phyloP scores from a whole-genome alignment of 2,329 filamentous ascomycete species.

The Magnaporthiopsis poae region DNA sequence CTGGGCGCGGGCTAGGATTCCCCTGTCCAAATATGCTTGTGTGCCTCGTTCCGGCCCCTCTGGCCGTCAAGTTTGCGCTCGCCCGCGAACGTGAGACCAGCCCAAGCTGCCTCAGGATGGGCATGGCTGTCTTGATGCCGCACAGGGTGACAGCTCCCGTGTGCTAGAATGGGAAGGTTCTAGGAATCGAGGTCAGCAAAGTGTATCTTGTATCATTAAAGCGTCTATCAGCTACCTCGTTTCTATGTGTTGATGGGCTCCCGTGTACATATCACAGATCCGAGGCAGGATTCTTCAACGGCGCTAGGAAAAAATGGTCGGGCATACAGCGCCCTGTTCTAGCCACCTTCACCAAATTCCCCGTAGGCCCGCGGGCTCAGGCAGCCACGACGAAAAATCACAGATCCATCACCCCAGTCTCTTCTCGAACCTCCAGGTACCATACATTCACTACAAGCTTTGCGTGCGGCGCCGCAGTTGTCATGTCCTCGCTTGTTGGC shows the following conservation, averaged over 20 bases:
- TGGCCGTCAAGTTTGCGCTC: neutral
- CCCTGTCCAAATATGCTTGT: neutral
- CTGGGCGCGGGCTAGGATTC: neutral
- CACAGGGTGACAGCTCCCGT: neutral
- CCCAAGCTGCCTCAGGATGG: slow-evolving; percentile 1
- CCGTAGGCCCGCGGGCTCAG: neutral
- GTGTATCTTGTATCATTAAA: neutral
- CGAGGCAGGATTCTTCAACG: no score
- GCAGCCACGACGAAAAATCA: no score
- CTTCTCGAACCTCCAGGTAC: neutral
- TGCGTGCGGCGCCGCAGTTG: neutral
- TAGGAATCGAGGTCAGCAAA: neutral
- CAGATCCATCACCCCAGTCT: neutral
- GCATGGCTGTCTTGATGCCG: neutral
- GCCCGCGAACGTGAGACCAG: neutral
- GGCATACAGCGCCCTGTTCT: neutral
- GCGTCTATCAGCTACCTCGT: neutral
- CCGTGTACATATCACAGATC: no score
- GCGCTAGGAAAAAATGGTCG: no score
- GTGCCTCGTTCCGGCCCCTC: neutral
- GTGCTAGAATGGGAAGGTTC: neutral
- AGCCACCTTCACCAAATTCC: neutral
- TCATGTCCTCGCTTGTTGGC: neutral
- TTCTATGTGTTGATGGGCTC: neutral
- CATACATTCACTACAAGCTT: neutral